Evolutionary conservation across 2,329 filamentous ascomycete genomes (phyloP).

Genomic region (Arthrobotrys sphaeroides): DNA sequence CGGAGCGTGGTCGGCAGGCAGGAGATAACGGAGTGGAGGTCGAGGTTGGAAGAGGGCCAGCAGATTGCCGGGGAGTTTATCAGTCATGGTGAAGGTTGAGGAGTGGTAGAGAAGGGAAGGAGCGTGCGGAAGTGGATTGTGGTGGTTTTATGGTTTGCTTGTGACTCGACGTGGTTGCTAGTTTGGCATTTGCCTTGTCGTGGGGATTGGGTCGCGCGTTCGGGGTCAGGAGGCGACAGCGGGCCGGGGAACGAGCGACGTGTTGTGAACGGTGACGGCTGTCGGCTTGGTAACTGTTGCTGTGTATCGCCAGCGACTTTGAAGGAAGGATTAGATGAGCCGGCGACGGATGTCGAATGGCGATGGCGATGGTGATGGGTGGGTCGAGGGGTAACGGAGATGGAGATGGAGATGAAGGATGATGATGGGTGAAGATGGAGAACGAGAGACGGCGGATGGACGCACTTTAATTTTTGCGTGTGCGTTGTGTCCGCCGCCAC

Average conservation of each 20-base stretch:
- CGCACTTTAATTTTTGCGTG: neutral
- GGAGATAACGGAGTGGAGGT: slow-evolving; percentile 88
- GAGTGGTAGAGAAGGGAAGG: neutral
- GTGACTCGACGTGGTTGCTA: slow-evolving; percentile 24
- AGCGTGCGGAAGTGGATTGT: no score
- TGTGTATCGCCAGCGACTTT: neutral
- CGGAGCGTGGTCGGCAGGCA: slow-evolving; percentile 81
- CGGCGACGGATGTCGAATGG: neutral
- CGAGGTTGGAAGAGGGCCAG: slow-evolving; percentile 94
- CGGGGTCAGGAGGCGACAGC: slow-evolving; percentile 9
- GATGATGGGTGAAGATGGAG: slow-evolving; percentile 5
- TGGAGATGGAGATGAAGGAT: slow-evolving; percentile 9
- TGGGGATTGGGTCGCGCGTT: slow-evolving; percentile 25
- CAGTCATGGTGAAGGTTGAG: slow-evolving; percentile 71
- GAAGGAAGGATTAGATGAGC: neutral
- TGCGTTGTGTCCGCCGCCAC: slow-evolving; percentile 14
- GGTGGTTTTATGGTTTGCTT: neutral
- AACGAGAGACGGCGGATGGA: neutral
- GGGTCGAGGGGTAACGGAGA: neutral
- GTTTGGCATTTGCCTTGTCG: slow-evolving; percentile 15
- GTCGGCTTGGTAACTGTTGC: neutral
- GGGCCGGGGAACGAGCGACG: slow-evolving; percentile 4
- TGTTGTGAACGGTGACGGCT: neutral
- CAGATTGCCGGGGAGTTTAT: slow-evolving; percentile 92
- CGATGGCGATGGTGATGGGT: neutral